A percentile compares a stretch with the other conserved stretches of the same genome.
Conservation (phyloP, 305 asterid genomes). For the Fraxinus dipetala region DNA sequence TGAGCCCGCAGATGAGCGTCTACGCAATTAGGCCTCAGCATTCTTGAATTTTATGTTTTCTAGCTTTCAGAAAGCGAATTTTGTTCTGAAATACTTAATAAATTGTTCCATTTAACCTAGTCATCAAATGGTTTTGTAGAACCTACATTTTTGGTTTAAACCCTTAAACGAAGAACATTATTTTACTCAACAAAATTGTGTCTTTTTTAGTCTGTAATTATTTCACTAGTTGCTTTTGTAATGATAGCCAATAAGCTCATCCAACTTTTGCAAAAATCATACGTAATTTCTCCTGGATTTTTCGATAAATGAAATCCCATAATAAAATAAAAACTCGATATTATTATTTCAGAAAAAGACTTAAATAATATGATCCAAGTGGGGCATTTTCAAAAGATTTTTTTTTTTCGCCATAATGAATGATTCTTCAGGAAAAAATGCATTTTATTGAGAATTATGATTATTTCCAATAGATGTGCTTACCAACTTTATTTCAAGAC, state of each 20-base stretch:
- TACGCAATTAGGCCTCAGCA: not conserved
- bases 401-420: not conserved
- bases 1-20: not conserved
- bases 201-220: not conserved
- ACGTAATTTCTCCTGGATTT: not conserved
- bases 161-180: not conserved
- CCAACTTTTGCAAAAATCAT: not conserved
- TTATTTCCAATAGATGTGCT: not conserved
- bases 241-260: not conserved
- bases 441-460: not conserved
- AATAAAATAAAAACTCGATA: not conserved
- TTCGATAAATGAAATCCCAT: not conserved
- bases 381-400: not conserved
- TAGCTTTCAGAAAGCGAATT: not conserved
- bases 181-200: not conserved
- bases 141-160: not conserved
- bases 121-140: not conserved
- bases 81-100: not conserved
- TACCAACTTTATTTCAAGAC: too few relatives aligned
- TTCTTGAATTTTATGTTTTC: not conserved
- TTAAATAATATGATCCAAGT: not conserved
- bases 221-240: not conserved
- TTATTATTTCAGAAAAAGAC: not conserved
- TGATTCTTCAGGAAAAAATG: not conserved
- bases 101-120: not conserved